These are phyloP conservation scores for Hsuehochloa calcarea DNA, from an alignment of 176 grass and related monocot species.

Conservation along the genomic window DNA sequence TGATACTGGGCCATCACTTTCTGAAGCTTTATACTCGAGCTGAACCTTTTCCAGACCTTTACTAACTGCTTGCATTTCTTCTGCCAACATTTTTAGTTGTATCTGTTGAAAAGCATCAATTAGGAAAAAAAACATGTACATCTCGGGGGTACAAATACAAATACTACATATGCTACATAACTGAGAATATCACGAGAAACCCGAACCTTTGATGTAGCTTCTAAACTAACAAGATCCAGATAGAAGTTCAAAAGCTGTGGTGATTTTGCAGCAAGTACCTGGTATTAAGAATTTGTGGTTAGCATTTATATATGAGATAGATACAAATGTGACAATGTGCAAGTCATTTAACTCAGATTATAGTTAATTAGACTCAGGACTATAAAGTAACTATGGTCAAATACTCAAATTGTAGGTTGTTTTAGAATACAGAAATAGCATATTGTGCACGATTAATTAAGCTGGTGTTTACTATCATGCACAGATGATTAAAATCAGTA, in stretches of 20 bases:
- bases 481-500: conserved; percentile 9
- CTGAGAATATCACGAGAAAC: conserved; percentile 17
- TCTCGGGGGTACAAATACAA: neutral
- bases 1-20: conserved; percentile 94
- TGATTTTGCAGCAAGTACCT: conserved; percentile 85
- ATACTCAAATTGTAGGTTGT: conserved; percentile 1
- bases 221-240: conserved; percentile 80
- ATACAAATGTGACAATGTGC: neutral
- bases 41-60: conserved; percentile 94
- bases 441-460: neutral
- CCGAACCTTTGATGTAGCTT: conserved; percentile 92
- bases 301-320: conserved; percentile 13
- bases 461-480: neutral
- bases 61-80: conserved; percentile 98
- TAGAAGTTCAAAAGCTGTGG: conserved; percentile 83
- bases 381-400: neutral
- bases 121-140: conserved; percentile 27
- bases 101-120: conserved; percentile 56
- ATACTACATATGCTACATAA: conserved; percentile 27
- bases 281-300: conserved; percentile 24
- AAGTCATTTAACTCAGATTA: conserved; percentile 12
- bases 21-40: conserved; percentile 79
- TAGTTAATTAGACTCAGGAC: conserved; percentile 17
- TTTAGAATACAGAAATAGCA: neutral
- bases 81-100: conserved; percentile 94